phyloP scores from a whole-genome alignment of 805 yeast genomes.

The Torulaspora indica region DNA sequence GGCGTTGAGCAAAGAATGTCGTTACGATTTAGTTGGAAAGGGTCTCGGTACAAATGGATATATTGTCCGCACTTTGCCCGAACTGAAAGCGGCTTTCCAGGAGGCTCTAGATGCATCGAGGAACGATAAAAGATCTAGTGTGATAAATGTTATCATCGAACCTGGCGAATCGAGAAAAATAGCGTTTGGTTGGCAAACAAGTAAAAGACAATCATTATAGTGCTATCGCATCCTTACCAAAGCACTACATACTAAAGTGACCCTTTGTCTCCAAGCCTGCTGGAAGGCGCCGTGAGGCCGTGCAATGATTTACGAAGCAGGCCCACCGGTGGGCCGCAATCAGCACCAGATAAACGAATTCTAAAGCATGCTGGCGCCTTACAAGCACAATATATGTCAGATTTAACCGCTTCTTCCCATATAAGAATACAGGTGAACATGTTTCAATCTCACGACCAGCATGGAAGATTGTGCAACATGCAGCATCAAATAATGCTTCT shows the following conservation, averaged over 20 bases:
- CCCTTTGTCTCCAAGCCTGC: background rate
- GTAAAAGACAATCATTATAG: constrained; percentile 3
- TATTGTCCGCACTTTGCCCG: constrained; percentile 40
- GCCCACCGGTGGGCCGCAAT: no score
- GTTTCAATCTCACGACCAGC: no score
- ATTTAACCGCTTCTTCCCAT: no score
- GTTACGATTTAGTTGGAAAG: constrained; percentile 52
- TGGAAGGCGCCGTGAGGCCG: no score
- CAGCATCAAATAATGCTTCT: no score
- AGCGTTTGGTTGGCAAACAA: constrained; percentile 61
- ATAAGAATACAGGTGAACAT: no score
- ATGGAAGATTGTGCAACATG: no score
- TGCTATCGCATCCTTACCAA: background rate
- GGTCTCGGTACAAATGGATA: constrained; percentile 56
- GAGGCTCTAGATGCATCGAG: constrained; percentile 36
- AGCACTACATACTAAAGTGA: background rate
- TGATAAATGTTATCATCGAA: constrained; percentile 59
- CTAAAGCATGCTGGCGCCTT: no score
- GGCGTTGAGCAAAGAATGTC: constrained; percentile 50
- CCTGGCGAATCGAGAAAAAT: constrained; percentile 52
- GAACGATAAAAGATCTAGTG: constrained; percentile 36
- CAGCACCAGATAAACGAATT: no score
- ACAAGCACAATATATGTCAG: no score
- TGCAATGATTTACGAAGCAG: no score
- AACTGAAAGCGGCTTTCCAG: constrained; percentile 37